A percentile compares a stretch with the other conserved stretches of the same genome.
These are phyloP conservation scores for Phlyctochytrium planicorne DNA, from an alignment of 192 early-diverging fungal species.

Conservation along the genomic window DNA sequence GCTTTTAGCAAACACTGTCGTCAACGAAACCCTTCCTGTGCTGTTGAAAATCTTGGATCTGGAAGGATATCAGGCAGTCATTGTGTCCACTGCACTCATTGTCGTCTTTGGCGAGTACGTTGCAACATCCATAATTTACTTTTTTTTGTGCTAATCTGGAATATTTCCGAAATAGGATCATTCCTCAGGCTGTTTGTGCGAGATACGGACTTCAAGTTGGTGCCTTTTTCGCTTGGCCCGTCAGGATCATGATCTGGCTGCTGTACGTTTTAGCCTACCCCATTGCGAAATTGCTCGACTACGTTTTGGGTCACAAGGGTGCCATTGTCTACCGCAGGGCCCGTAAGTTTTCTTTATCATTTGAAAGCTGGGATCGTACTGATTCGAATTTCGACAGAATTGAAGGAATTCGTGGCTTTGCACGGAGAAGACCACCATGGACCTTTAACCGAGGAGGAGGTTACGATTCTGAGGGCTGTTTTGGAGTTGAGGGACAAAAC, in stretches of 20 bases:
- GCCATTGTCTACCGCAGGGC: constrained; percentile 84
- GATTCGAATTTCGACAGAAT: constrained; percentile 22
- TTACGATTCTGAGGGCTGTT: constrained; percentile 48
- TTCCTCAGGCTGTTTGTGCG: constrained; percentile 89
- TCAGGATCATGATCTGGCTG: constrained; percentile 58
- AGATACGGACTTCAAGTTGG: constrained; percentile 87
- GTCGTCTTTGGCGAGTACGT: constrained; percentile 89
- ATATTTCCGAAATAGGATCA: constrained; percentile 50
- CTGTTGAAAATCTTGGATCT: constrained; percentile 42
- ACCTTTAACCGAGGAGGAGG: constrained; percentile 50
- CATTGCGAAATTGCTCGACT: constrained; percentile 82
- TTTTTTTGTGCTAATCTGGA: constrained; percentile 2
- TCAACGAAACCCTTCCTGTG: constrained; percentile 79
- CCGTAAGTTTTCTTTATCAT: constrained; percentile 10
- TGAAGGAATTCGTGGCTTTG: constrained; percentile 48
- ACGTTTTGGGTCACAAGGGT: constrained; percentile 76
- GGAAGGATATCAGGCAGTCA: constrained; percentile 75
- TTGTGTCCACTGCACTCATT: constrained; percentile 84
- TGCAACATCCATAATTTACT: neutral
- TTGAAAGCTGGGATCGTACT: neutral
- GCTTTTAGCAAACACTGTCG: constrained; percentile 87
- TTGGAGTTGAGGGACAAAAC: constrained; percentile 51
- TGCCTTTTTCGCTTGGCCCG: constrained; percentile 78
- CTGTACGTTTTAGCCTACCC: constrained; percentile 73
- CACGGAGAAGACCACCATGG: constrained; percentile 49